These are phyloP conservation scores for Podaxis sp. DNA, from an alignment of 768 basidiomycete species.

Conservation along the genomic window DNA sequence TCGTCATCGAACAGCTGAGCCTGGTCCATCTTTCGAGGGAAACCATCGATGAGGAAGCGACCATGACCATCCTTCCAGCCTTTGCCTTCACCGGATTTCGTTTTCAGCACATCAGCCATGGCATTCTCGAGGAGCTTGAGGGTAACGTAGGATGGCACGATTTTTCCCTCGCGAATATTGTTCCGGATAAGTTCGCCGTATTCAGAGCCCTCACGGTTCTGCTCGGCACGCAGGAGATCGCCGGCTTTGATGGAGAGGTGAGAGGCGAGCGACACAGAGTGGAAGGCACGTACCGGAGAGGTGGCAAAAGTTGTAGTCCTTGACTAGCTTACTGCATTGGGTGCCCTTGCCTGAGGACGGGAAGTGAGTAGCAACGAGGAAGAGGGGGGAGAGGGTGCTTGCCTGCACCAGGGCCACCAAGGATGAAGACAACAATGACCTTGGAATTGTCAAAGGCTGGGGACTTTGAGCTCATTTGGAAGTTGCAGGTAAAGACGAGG, in stretches of 20 bases:
- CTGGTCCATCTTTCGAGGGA: conserved; percentile 99
- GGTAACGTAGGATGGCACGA: conserved; percentile 97
- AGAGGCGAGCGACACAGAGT: conserved; percentile 6
- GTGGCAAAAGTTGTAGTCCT: conserved; percentile 87
- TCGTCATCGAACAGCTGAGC: conserved; percentile 86
- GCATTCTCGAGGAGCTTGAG: conserved; percentile 94
- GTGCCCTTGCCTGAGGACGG: conserved; percentile 83
- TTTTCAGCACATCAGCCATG: conserved; percentile 64
- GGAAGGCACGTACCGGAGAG: conserved; percentile 68
- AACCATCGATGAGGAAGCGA: conserved; percentile 94
- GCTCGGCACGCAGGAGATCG: conserved; percentile 96
- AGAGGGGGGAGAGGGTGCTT: conserved; percentile 12
- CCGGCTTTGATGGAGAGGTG: conserved; percentile 59
- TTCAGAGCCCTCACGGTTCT: conserved; percentile 79
- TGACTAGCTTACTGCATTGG: conserved; percentile 82
- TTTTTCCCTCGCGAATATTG: conserved; percentile 87
- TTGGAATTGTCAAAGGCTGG: conserved; percentile 67
- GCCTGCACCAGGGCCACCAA: conserved; percentile 98
- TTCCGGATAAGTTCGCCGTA: conserved; percentile 84
- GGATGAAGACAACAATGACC: conserved; percentile 90
- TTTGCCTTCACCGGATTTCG: conserved; percentile 35
- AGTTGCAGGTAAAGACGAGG: conserved; percentile 29
- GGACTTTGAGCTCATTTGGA: conserved; percentile 22
- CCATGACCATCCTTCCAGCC: conserved; percentile 74
- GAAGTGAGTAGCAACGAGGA: conserved; percentile 10